These are phyloP conservation scores for Saturnispora saitoi DNA, from an alignment of 805 yeast genomes.

Conservation along the genomic window DNA sequence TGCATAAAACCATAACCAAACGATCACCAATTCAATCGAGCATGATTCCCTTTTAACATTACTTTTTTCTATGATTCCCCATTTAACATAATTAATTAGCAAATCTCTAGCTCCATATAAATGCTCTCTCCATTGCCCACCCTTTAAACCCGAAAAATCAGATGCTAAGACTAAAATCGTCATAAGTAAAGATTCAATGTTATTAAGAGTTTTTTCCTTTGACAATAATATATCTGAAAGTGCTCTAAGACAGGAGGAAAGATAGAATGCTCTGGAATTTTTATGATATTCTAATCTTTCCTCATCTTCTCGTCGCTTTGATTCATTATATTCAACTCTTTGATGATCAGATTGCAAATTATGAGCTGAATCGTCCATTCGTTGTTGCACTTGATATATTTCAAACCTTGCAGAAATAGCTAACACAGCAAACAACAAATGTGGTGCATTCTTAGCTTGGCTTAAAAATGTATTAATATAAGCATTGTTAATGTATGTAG, in stretches of 20 bases:
- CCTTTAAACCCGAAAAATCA: conserved; percentile 50
- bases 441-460: conserved; percentile 42
- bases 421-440: conserved; percentile 57
- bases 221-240: conserved; percentile 43
- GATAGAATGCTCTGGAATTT: conserved; percentile 50
- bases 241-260: conserved; percentile 56
- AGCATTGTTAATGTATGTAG: conserved; percentile 27
- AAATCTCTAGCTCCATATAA: conserved; percentile 60
- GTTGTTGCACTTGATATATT: conserved; percentile 24
- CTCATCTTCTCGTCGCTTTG: conserved; percentile 10
- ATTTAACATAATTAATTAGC: conserved; percentile 35
- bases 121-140: conserved; percentile 62
- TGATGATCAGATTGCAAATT: not conserved
- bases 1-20: conserved; percentile 50
- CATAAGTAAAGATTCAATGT: conserved; percentile 60
- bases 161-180: conserved; percentile 63
- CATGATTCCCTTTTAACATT: conserved; percentile 15
- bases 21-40: conserved; percentile 28
- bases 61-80: conserved; percentile 2
- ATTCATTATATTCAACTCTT: not conserved
- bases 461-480: conserved; percentile 27
- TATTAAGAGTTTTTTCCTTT: conserved; percentile 34
- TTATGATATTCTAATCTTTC: conserved; percentile 36
- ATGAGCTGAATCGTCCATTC: not conserved
- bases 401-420: conserved; percentile 63